These are phyloP conservation scores for Beauveria sp. DNA, from an alignment of 2,329 filamentous ascomycete species.

Conservation along the genomic window DNA sequence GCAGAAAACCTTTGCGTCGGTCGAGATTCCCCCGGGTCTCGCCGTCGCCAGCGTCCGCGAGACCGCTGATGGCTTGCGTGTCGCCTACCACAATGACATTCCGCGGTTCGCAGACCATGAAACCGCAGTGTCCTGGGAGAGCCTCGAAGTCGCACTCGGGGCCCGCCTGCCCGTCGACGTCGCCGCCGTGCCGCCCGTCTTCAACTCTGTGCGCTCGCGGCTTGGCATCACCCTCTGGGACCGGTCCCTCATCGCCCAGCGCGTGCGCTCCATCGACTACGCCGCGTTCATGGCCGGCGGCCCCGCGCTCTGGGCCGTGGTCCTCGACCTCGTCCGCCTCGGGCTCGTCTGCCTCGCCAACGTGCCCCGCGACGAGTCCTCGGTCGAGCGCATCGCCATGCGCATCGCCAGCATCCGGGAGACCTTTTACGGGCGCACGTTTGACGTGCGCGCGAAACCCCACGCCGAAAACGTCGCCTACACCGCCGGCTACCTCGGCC, in stretches of 20 bases:
- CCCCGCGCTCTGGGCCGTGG: slow-evolving; percentile 49
- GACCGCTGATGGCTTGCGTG: slow-evolving; percentile 35
- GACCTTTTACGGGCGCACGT: slow-evolving; percentile 87
- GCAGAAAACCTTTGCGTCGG: slow-evolving; percentile 45
- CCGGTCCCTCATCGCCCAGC: slow-evolving; percentile 23
- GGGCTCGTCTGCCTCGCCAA: slow-evolving; percentile 72
- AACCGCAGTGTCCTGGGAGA: slow-evolving; percentile 27
- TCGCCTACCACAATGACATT: slow-evolving; percentile 52
- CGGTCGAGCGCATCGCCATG: slow-evolving; percentile 60
- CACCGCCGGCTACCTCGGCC: slow-evolving; percentile 70
- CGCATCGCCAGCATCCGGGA: slow-evolving; percentile 73
- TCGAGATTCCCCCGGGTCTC: slow-evolving; percentile 30
- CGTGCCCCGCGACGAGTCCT: slow-evolving; percentile 60
- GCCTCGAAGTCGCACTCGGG: slow-evolving; percentile 27
- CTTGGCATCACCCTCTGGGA: slow-evolving; percentile 36
- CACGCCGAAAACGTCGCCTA: slow-evolving; percentile 88
- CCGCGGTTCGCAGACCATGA: slow-evolving; percentile 26
- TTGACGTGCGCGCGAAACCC: slow-evolving; percentile 78
- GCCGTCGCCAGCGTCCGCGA: slow-evolving; percentile 23
- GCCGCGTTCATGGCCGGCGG: slow-evolving; percentile 57
- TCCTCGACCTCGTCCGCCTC: slow-evolving; percentile 54
- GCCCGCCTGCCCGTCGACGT: slow-evolving; percentile 16
- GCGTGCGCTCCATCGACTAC: slow-evolving; percentile 58
- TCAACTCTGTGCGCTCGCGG: slow-evolving; percentile 21
- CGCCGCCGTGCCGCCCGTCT: slow-evolving; percentile 15